phyloP scores from a whole-genome alignment of 1,284 basidiomycete genomes.

The Anthracocystis panici-leucophaei region DNA sequence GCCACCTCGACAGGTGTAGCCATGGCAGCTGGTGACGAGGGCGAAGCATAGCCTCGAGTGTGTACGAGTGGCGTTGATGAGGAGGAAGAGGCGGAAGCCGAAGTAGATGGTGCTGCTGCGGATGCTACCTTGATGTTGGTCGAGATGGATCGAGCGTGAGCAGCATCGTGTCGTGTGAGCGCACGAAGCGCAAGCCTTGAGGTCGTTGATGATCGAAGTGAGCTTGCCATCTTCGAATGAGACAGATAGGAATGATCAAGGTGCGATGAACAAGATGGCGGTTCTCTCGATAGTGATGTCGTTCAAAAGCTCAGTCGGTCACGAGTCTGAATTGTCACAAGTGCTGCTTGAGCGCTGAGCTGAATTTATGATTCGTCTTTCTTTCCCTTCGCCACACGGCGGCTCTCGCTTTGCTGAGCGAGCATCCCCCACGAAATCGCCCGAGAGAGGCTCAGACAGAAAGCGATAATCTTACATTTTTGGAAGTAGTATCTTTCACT shows the following conservation, averaged over 20 bases:
- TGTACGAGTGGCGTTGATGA: conserved; percentile 19
- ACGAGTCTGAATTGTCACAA: not conserved
- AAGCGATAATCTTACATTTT: not conserved
- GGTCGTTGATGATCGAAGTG: conserved; percentile 33
- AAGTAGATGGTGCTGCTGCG: not conserved
- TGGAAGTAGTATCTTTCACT: not conserved
- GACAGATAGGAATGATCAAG: not conserved
- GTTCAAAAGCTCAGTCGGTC: not conserved
- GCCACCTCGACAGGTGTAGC: conserved; percentile 61
- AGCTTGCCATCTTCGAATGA: conserved; percentile 27
- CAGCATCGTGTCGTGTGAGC: conserved; percentile 30
- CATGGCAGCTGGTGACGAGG: conserved; percentile 58
- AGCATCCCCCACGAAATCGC: conserved; percentile 1
- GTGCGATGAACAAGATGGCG: not conserved
- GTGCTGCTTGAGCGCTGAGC: too few relatives aligned
- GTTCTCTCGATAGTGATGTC: not conserved
- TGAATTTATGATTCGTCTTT: not conserved
- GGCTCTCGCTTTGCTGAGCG: conserved; percentile 10
- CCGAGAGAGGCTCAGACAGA: not conserved
- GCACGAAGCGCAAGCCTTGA: conserved; percentile 41
- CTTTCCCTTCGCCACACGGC: conserved; percentile 1
- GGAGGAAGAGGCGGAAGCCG: conserved; percentile 10
- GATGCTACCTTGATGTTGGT: conserved; percentile 24
- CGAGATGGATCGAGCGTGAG: conserved; percentile 16
- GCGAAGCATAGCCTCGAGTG: conserved; percentile 47